Conservation (phyloP, 768 basidiomycete species). For the Amanita pallidorosea region DNA sequence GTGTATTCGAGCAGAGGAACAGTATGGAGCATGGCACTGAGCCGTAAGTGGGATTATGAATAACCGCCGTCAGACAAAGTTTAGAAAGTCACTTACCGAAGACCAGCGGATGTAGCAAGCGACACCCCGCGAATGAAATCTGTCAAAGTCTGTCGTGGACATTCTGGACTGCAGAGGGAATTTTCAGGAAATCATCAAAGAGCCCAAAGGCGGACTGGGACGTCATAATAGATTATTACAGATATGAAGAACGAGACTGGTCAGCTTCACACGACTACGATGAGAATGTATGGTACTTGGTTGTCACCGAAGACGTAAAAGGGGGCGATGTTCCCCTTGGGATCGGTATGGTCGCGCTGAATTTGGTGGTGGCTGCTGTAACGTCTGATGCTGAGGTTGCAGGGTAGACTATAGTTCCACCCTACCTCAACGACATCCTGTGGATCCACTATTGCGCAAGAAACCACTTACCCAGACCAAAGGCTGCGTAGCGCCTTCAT, state of each 20-base stretch:
- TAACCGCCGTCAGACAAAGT: not conserved
- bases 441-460: not conserved
- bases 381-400: conserved; percentile 8
- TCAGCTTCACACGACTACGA: not conserved
- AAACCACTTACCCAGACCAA: conserved; percentile 43
- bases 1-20: conserved; percentile 24
- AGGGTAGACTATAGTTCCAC: conserved; percentile 31
- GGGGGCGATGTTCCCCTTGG: conserved; percentile 38
- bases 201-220: conserved; percentile 32
- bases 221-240: conserved; percentile 41
- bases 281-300: conserved; percentile 17
- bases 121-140: conserved; percentile 21
- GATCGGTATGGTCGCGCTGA: conserved; percentile 30
- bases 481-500: conserved; percentile 39
- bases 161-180: conserved; percentile 21
- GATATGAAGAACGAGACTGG: conserved; percentile 7
- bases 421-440: conserved; percentile 19
- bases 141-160: conserved; percentile 21
- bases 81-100: conserved; percentile 1
- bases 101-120: conserved; percentile 12
- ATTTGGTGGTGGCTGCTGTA: conserved; percentile 26
- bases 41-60: conserved; percentile 4
- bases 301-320: conserved; percentile 28
- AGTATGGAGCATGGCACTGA: conserved; percentile 20
- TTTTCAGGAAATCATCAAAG: conserved; percentile 34